These are phyloP conservation scores for Solanum paucissectum DNA, from an alignment of 257 asterid species.

Conservation along the genomic window DNA sequence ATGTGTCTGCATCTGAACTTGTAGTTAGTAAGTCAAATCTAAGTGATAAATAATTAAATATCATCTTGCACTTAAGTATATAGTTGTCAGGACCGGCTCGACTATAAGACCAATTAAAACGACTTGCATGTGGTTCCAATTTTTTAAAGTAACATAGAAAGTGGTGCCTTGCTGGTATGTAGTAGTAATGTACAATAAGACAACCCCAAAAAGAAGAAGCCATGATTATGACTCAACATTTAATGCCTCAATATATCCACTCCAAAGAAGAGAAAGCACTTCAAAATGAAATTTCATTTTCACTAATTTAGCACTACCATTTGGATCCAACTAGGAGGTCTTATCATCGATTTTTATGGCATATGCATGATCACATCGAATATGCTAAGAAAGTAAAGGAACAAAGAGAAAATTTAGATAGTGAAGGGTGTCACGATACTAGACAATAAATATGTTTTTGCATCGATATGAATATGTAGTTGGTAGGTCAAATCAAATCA, in stretches of 20 bases:
- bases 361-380: neutral
- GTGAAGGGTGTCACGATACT: neutral
- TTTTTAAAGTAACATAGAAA: neutral
- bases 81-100: accelerated
- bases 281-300: neutral
- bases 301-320: neutral
- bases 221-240: neutral
- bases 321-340: neutral
- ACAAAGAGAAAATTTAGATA: neutral
- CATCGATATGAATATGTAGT: neutral
- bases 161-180: neutral
- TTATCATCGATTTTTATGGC: neutral
- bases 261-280: neutral
- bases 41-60: too few species aligned
- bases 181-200: neutral
- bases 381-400: neutral
- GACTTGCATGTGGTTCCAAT: neutral
- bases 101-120: neutral
- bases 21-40: neutral
- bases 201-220: neutral
- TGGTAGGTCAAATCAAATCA: neutral
- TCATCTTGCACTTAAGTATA: accelerated
- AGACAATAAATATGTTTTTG: neutral
- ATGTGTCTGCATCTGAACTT: neutral
- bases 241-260: neutral